Evolutionary conservation across 1,284 basidiomycete genomes (phyloP), one percentile per base, ranked within the genome.

Genomic region (Ceratobasidium sp.): DNA sequence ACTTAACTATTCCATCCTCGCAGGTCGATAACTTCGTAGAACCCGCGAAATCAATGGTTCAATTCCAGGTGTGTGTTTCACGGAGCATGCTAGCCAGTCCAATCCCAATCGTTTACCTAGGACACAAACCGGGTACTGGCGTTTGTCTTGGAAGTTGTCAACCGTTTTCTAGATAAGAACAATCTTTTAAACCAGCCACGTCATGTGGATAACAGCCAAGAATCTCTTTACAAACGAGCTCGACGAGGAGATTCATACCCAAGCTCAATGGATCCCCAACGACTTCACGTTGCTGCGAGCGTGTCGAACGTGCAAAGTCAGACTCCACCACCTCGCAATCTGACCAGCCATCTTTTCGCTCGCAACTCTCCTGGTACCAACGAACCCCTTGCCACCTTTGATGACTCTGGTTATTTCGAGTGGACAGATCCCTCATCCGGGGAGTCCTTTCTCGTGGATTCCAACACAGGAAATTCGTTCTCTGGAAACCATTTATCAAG

Each of bases 11-110:
- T 13, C 90, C 94, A 56, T 84, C 90, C 1, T 84, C 86, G 23
- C 86, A 91, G 42, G 86, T 97, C 13, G 95, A 97, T 82, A 93
- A 93, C 78, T 90, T 90, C 78, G 83, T 96, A 33, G 94, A 94
- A 80, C 94, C 95, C 17, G 86, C 89, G 13, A 97, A 96, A 85
- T 85, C 87, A 7, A 83, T 87, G 6, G 87, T 96, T 42, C 89
- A 92, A 69, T 87, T 96, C 77, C 87, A 90, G 84, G 96, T 95
- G 82, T 20, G 61, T 73, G n/a, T 9, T 33, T 9, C 15, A 26
- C 59, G 17, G 12, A 59, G 56, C 56, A 15, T 5, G 23, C 2
- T 17, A n/a, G 12, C 13, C 23, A 3, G 28, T 48, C 13, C 48
- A 26, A 23, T 23, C 26, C 2, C n/a, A 50, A 4, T 15, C 52